Evolutionary conservation across 2,329 filamentous ascomycete genomes (phyloP).

Genomic region (Penicillium sp.): DNA sequence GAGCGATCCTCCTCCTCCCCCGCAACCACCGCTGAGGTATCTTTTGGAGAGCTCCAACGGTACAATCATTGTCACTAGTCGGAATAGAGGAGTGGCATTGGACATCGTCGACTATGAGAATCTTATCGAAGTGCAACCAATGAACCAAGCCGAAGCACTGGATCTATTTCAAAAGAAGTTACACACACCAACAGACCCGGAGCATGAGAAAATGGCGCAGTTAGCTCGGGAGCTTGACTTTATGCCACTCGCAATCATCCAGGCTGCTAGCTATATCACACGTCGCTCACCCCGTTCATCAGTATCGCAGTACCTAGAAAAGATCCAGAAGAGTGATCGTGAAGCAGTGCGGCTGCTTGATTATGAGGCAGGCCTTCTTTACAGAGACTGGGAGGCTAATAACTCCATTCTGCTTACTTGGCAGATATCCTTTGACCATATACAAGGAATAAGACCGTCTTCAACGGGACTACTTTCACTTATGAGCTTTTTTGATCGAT

Average conservation of each 20-base stretch:
- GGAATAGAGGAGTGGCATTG: conserved; percentile 9
- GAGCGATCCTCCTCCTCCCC: background rate
- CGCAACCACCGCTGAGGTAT: conserved; percentile 9
- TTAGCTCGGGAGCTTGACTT: conserved; percentile 29
- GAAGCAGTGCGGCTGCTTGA: conserved; percentile 32
- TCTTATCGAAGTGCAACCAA: conserved; percentile 24
- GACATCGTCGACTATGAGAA: conserved; percentile 11
- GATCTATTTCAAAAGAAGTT: conserved; percentile 37
- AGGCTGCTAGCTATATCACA: conserved; percentile 37
- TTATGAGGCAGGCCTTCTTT: conserved; percentile 27
- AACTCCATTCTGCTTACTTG: conserved; percentile 35
- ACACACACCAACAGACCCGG: too few species aligned
- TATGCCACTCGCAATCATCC: conserved; percentile 36
- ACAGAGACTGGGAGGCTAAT: conserved; percentile 25
- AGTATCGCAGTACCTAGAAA: conserved; percentile 19
- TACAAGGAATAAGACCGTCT: conserved; percentile 23
- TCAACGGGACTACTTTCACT: conserved; percentile 33
- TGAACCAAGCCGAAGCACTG: conserved; percentile 30
- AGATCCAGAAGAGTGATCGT: conserved; percentile 39
- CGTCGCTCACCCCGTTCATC: conserved; percentile 1
- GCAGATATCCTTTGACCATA: conserved; percentile 40
- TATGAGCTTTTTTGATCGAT: conserved; percentile 34
- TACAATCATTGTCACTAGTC: conserved; percentile 20
- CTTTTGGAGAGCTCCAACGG: conserved; percentile 20
- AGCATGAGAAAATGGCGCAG: too few species aligned